Base-by-base conservation (phyloP, 2,329 filamentous ascomycete species). In the Alternaria hordeiaustralica region DNA sequence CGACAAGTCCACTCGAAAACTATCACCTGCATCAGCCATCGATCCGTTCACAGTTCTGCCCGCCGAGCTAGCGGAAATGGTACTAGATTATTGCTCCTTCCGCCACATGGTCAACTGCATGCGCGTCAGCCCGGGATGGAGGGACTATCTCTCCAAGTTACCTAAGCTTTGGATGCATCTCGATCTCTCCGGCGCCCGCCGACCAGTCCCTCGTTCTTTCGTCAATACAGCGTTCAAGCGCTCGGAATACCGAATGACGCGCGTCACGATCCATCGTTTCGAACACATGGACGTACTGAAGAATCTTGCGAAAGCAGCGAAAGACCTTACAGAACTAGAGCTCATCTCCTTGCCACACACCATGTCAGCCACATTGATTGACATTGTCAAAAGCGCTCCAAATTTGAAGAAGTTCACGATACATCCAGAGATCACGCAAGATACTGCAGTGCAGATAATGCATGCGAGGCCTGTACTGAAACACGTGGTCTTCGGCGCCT, bases 121-220 rank as follows among this genome's bases (percentile, higher is more conserved):
- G 47, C 82, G 85, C 8, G 87, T 89, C 3, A 88, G 84, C 41
- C 86, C 83, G 73, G 77, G 79, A 51, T 90, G 88, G 88, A 78
- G 82, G 11, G 75, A 72, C n/a, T 84, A 87, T 47, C 79, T 89
- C 0, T 76, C 75, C 10, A 83, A 82, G 5, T 73, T 83, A 25
- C 79, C 82, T 0, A 76, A 77, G 9, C 78, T 87, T 1, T 88
- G 87, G 86, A 79, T 78, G 61, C 75, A 85, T 61, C 75, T 90
- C 11, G 87, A 89, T 65, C 80, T 89, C 9, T 82, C 82, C 3
- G 74, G 73, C 4, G 83, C 84, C 6, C 78, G 73, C 26, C 79
- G 74, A 65, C 77, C 78, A 4, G 82, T 88, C 4, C 72, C 71
- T n/a, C 76, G 75, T 6, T 66, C 62, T 11, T 85, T 84, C 60